Base-by-base conservation (phyloP, 257 asterid genomes). In the Solanum infundibuliforme region DNA sequence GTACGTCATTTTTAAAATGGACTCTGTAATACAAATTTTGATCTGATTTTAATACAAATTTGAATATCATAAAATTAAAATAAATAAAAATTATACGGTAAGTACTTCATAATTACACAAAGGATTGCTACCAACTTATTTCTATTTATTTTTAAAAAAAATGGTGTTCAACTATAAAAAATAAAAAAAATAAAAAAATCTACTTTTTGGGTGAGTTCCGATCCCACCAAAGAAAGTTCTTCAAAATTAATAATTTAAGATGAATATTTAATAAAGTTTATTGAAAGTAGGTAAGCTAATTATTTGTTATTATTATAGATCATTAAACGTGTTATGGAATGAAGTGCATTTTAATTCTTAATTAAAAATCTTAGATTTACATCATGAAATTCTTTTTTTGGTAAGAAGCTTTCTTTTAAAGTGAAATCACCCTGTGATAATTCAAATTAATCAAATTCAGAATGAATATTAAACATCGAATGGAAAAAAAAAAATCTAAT, bases 1-100 rank as follows among this genome's bases (percentile, higher is more conserved):
- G 0, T 6, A 4, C 1, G 3, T 2, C 1, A 8, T 5, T 31
- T 34, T 7, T 16, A 29, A 13, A 13, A 1, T 29, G 9, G 3
- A 69, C 2, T 4, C 0, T 69, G 2, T 69, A 68, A 69, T 12
- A 13, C 0, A 29, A 12, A 29, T 31, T 69, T 7, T 69, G 18
- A 3, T 69, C 5, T 2, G 1, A 31, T 1, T 31, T 6, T 14
- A 69, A 14, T 71, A 71, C 5, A 32, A 71, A 7, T 32, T 71
- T 2, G 0, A 7, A 14, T 31, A 31, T 18, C 38, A 13, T 7
- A 3, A 29, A 68, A 41, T 41, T 41, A 41, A 43, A 11, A 43
- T 43, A 41, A 41, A 27, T 11, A 0, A 71, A 32, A 72, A 3
- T 2, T 72, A 16, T 10, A 69, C 8, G 16, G 8, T 13, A 29